Base-by-base conservation (phyloP, 73 alveolate genomes). In the Paramecium sonneborni region DNA sequence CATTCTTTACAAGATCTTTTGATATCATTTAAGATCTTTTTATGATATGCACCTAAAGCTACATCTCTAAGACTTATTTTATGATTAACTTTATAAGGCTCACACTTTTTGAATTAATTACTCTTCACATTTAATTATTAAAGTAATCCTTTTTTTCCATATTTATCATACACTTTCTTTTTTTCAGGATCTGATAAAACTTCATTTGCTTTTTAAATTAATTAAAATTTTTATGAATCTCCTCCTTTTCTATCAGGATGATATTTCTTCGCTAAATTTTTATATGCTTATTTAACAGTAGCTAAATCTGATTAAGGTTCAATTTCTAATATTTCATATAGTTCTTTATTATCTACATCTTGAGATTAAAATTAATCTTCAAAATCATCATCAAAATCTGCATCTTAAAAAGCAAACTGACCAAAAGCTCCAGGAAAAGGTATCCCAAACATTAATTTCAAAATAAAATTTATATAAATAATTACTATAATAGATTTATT, bases 201-300 rank as follows among this genome's bases (percentile, higher is more conserved):
- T 93, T 96, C 98, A 86, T 96, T 95, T 28, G 98, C 98, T 87
- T 95, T 95, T 76, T 96, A 98, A 32, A 96, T 95, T 89, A 93
- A 87, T 52, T 94, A 86, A 90, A 96, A 96, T 92, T 93, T 91
- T 86, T 94, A 88, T 92, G 95, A 94, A 58, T 98, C 96, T 93
- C 86, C 82, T 58, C 82, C 82, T 3, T 34, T 34, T 34, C 92
- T 79, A 87, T 96, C 98, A 3, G 99, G 99, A 85, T 96, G 98
- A 76, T 95, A 94, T 55, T 74, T 86, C 88, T 95, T 95, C 37
- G 98, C 98, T 37, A 95, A 69, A 43, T 62, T 92, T 21, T 87
- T 70, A 84, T 93, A 96, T 4, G 97, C 93, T 20, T 39, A 57
- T 72, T 93, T 93, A 15, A 96, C 43, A 69, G 92, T 95, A 38